Conservation (phyloP, 768 basidiomycete species). For the Flagelloscypha sp. region DNA sequence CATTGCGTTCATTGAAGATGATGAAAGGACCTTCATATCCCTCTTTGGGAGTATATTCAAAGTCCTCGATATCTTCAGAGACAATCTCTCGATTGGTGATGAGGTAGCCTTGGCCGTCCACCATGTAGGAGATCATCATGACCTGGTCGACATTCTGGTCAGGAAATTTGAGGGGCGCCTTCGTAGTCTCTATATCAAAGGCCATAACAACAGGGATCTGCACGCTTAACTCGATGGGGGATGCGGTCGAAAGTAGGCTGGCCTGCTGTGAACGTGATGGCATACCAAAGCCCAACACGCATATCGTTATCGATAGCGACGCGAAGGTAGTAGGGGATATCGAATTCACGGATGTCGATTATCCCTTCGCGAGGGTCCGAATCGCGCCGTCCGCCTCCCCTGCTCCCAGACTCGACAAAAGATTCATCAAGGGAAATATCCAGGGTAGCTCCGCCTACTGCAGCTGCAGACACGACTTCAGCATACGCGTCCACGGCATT, state of each 20-base stretch:
- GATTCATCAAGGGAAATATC: constrained; percentile 65
- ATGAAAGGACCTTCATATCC: constrained; percentile 96
- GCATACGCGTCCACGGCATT: constrained; percentile 97
- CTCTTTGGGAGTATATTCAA: constrained; percentile 97
- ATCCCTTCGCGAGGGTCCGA: constrained; percentile 86
- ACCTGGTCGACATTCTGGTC: constrained; percentile 95
- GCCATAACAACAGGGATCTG: constrained; percentile 99
- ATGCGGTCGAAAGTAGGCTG: constrained; percentile 66
- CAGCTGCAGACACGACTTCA: constrained; percentile 81
- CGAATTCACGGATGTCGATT: constrained; percentile 91
- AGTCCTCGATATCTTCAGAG: constrained; percentile 94
- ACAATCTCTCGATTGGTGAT: constrained; percentile 98
- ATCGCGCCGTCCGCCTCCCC: constrained; percentile 39
- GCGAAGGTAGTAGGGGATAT: constrained; percentile 94
- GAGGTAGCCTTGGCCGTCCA: constrained; percentile 94
- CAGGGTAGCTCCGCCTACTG: constrained; percentile 47
- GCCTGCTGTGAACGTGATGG: constrained; percentile 74
- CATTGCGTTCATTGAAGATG: constrained; percentile 89
- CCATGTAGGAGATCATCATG: constrained; percentile 99
- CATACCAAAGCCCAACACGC: constrained; percentile 97
- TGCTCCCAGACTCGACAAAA: constrained; percentile 40
- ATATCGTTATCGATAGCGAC: constrained; percentile 99
- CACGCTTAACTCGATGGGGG: constrained; percentile 87
- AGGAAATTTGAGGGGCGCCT: constrained; percentile 99
- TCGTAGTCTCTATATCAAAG: constrained; percentile 97